Evolutionary conservation across 75 land plant genomes (phyloP).

Genomic region (Pinus tabuliformis): DNA sequence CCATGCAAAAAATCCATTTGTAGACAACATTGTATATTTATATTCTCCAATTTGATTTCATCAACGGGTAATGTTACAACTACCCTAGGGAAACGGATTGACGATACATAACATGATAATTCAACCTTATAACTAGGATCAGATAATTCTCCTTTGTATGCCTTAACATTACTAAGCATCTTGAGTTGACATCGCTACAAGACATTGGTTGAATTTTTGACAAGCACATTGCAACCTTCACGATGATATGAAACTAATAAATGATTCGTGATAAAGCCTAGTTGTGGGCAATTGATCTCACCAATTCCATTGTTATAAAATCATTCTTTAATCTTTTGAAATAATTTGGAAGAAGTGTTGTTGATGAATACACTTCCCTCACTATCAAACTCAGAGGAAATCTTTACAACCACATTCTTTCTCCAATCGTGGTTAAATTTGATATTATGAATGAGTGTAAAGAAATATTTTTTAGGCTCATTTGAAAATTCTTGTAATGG

Average conservation of each 20-base stretch:
- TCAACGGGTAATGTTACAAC: too few species aligned
- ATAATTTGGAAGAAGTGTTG: slow-evolving; percentile 74
- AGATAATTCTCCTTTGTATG: too few species aligned
- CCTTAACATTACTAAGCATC: slow-evolving; percentile 53
- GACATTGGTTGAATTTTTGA: slow-evolving; percentile 45
- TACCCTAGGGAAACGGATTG: too few species aligned
- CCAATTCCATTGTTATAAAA: slow-evolving; percentile 51
- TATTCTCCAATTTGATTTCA: too few species aligned
- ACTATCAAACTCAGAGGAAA: slow-evolving; percentile 84
- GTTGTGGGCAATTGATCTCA: slow-evolving; percentile 42
- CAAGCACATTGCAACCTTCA: slow-evolving; percentile 62
- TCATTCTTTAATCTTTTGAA: slow-evolving; percentile 82
- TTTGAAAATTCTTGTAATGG: too few species aligned
- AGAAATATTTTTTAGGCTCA: too few species aligned
- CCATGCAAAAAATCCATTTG: too few species aligned
- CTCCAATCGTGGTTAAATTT: not conserved
- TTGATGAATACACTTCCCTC: slow-evolving; percentile 55
- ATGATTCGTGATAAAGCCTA: slow-evolving; percentile 54
- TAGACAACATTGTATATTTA: too few species aligned
- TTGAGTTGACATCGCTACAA: slow-evolving; percentile 32
- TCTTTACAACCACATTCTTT: slow-evolving; percentile 24
- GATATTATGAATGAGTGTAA: too few species aligned
- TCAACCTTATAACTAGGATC: too few species aligned
- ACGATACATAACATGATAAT: too few species aligned
- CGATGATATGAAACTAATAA: slow-evolving; percentile 66